Percentiles rank a stretch among this genome's conserved stretches.
These are phyloP conservation scores for Parietichytrium sp. DNA, from an alignment of 108 stramenopile genomes.

Conservation along the genomic window DNA sequence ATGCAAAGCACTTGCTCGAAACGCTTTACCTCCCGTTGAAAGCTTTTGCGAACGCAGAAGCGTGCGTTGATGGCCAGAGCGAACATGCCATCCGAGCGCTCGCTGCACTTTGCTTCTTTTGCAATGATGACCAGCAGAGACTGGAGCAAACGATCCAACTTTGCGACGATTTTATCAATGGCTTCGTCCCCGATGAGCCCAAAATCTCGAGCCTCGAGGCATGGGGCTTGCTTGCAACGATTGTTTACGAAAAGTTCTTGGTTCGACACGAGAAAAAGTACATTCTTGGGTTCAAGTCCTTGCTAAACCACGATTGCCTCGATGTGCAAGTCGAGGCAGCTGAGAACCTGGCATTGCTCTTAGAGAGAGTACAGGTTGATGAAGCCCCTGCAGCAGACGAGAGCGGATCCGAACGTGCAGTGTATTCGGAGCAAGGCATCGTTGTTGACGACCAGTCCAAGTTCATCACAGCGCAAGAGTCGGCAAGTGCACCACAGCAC, in stretches of 20 bases:
- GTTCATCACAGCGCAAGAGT: too few relatives aligned
- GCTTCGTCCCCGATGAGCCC: constrained; percentile 6
- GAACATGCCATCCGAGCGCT: background rate
- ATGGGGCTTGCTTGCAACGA: constrained; percentile 1
- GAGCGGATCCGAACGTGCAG: background rate
- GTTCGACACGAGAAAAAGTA: background rate
- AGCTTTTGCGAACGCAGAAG: background rate
- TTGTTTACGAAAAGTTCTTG: background rate
- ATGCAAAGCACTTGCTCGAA: background rate
- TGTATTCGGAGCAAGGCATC: background rate
- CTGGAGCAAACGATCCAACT: background rate
- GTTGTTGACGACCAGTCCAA: background rate
- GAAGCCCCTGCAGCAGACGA: background rate
- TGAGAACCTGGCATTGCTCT: constrained; percentile 12
- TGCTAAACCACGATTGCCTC: background rate
- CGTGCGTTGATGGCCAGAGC: background rate
- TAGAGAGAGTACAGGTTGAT: background rate
- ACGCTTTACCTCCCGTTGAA: background rate
- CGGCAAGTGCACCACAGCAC: too few relatives aligned
- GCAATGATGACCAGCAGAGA: background rate
- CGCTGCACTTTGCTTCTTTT: background rate
- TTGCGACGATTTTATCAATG: background rate
- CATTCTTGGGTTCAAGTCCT: background rate
- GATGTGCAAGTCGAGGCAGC: constrained; percentile 11
- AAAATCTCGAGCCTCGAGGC: background rate